These are phyloP conservation scores for Juglanconis sp. DNA, from an alignment of 2,329 filamentous ascomycete species.

Conservation along the genomic window DNA sequence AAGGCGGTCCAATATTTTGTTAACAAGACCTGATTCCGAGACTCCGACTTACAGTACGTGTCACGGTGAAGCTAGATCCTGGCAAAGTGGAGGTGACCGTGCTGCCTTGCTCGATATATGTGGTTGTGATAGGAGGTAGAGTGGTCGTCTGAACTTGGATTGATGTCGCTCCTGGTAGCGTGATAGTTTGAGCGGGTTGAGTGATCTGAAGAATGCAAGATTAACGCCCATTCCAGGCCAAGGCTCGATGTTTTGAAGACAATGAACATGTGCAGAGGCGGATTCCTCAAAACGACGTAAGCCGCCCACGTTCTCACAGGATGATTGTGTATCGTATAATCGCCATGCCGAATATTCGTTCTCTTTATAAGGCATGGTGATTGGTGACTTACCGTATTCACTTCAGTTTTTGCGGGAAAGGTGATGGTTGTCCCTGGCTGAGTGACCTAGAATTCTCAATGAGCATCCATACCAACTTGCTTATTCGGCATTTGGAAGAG, in stretches of 20 bases:
- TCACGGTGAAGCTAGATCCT: constrained; percentile 22
- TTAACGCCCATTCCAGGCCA: neutral
- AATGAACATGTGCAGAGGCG: too few relatives aligned
- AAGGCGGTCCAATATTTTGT: neutral
- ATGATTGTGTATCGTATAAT: too few relatives aligned
- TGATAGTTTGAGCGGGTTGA: neutral
- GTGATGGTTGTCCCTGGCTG: neutral
- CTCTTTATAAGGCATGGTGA: neutral
- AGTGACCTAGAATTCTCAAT: neutral
- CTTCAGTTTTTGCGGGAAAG: neutral
- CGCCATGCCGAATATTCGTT: too few relatives aligned
- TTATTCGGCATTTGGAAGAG: neutral
- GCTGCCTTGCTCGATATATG: constrained; percentile 22
- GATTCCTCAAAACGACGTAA: too few relatives aligned
- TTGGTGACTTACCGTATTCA: neutral
- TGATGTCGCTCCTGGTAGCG: neutral
- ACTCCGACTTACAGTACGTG: constrained; percentile 6
- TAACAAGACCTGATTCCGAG: neutral
- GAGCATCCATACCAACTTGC: neutral
- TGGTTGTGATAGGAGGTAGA: constrained; percentile 25
- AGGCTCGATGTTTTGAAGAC: too few relatives aligned
- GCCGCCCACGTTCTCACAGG: too few relatives aligned
- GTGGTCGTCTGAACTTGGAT: constrained; percentile 11
- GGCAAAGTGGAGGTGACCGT: constrained; percentile 23
- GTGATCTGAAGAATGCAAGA: neutral